These are phyloP conservation scores for Cavenderia fasciculata DNA, from an alignment of 78 protist species.

Conservation along the genomic window DNA sequence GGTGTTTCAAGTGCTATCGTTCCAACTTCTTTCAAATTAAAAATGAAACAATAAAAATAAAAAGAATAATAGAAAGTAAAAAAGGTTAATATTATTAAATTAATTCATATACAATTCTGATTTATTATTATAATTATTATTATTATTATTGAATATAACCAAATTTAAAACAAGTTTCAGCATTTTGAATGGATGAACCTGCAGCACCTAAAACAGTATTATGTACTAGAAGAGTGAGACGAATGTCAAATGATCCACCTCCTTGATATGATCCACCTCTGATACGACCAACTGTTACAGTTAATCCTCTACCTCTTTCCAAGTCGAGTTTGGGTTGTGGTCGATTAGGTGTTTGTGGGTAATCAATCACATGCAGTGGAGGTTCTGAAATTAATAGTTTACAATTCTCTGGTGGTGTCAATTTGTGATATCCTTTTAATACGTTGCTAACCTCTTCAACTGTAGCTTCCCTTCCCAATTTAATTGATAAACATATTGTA, in stretches of 20 bases:
- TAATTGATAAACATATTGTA: conserved; percentile 77
- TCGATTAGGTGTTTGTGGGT: no score
- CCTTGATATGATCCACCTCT: conserved; percentile 2
- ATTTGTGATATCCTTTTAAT: no score
- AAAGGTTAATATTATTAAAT: neutral
- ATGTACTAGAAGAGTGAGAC: conserved; percentile 81
- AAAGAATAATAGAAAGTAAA: neutral
- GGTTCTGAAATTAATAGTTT: no score
- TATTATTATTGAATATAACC: conserved; percentile 32
- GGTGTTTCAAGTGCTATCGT: conserved; percentile 48
- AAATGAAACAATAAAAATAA: neutral
- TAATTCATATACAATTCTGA: neutral
- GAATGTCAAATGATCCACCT: conserved; percentile 63
- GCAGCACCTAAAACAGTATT: conserved; percentile 89
- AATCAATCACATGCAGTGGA: no score
- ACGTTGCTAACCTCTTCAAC: conserved; percentile 32
- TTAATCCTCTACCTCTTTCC: conserved; percentile 70
- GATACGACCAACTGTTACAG: conserved; percentile 87
- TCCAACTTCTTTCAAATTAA: conserved; percentile 11
- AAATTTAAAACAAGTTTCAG: conserved; percentile 66
- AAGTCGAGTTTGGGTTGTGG: conserved; percentile 89
- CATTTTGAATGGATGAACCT: conserved; percentile 88
- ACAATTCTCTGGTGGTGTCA: no score
- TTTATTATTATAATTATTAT: neutral
- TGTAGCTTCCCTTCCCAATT: conserved; percentile 38